Evolutionary conservation across 345 rosid genomes (phyloP).

Genomic region (Citrus maxima): DNA sequence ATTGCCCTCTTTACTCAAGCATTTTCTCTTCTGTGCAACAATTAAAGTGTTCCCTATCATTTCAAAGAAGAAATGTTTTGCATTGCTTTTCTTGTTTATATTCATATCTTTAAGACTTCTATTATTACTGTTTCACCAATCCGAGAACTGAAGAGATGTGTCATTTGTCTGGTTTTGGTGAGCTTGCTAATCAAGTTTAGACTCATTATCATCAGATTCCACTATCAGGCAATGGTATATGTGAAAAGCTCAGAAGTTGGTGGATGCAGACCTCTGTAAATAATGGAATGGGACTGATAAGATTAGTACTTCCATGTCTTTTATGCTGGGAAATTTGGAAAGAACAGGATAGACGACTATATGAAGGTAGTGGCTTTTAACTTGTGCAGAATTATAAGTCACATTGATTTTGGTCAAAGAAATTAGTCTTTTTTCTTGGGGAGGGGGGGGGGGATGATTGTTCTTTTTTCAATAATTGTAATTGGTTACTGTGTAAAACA

Average conservation of each 20-base stretch:
- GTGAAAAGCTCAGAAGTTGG: constrained; percentile 28
- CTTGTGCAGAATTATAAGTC: constrained; percentile 6
- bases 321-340: constrained; percentile 28
- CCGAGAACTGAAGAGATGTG: constrained; percentile 1
- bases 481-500: background rate
- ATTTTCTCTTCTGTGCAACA: background rate
- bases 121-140: background rate
- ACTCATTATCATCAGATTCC: constrained; percentile 32
- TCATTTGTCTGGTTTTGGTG: constrained; percentile 6
- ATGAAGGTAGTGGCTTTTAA: constrained; percentile 26
- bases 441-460: background rate
- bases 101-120: background rate
- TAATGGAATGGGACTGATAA: constrained; percentile 27
- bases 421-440: background rate
- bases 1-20: background rate
- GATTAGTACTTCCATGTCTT: constrained; percentile 35
- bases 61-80: background rate
- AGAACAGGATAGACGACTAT: constrained; percentile 28
- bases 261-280: constrained; percentile 26
- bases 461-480: constrained; percentile 4
- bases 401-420: constrained; percentile 8
- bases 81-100: background rate
- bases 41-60: background rate
- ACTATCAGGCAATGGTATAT: constrained; percentile 26
- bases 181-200: constrained; percentile 27